phyloP scores from a whole-genome alignment of 495 filamentous ascomycete species.

The Pyrenula aspistea region DNA sequence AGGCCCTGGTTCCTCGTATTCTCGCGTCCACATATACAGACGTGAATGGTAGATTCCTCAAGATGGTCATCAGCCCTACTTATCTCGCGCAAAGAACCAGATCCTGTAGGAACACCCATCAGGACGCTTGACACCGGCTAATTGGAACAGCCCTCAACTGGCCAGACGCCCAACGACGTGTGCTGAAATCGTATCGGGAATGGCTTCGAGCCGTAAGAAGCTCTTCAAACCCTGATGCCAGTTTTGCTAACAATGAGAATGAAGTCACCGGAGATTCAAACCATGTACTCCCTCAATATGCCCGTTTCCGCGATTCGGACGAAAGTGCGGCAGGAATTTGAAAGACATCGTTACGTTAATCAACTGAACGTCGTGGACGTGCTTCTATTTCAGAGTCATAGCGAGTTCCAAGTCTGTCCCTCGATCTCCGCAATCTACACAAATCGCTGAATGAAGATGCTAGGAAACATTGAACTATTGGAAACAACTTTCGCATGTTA shows the following conservation, averaged over 20 bases:
- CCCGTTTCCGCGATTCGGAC: slow-evolving; percentile 82
- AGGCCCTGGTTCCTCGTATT: too few relatives aligned
- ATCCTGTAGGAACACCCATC: slow-evolving; percentile 55
- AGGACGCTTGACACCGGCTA: slow-evolving; percentile 4
- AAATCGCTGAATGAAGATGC: neutral
- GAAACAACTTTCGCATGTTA: slow-evolving; percentile 92
- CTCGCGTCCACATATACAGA: too few relatives aligned
- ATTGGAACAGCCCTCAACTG: slow-evolving; percentile 62
- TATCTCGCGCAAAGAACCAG: slow-evolving; percentile 83
- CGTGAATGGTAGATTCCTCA: slow-evolving; percentile 4
- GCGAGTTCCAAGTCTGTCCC: slow-evolving; percentile 70
- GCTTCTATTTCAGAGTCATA: slow-evolving; percentile 72
- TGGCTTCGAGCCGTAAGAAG: slow-evolving; percentile 84
- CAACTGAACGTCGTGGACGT: slow-evolving; percentile 82
- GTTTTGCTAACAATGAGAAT: slow-evolving; percentile 7
- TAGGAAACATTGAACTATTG: slow-evolving; percentile 98
- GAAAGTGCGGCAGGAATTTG: slow-evolving; percentile 94
- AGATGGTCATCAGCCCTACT: slow-evolving; percentile 80
- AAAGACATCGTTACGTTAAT: slow-evolving; percentile 85
- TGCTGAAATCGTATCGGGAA: slow-evolving; percentile 76
- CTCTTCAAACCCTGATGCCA: slow-evolving; percentile 5
- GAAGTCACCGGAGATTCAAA: slow-evolving; percentile 90
- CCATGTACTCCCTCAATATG: slow-evolving; percentile 85
- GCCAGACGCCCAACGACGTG: slow-evolving; percentile 70
- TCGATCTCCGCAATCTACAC: neutral